phyloP scores from a whole-genome alignment of 2,329 filamentous ascomycete genomes.

The Cercospora zeae-maydis region DNA sequence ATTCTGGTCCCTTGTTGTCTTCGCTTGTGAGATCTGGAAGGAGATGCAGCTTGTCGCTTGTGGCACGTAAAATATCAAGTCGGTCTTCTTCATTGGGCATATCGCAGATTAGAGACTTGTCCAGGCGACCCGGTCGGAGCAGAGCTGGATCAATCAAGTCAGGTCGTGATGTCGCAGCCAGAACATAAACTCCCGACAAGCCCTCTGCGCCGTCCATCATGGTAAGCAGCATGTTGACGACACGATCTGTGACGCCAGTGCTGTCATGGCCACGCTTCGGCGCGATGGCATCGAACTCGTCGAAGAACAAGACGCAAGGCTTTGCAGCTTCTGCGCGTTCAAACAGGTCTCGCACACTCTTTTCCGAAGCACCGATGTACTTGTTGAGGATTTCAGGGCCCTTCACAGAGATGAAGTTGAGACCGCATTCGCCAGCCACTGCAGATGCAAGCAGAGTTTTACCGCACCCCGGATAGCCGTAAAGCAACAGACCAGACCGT shows the following conservation, averaged over 20 bases:
- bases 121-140: conserved; percentile 82
- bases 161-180: conserved; percentile 88
- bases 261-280: conserved; percentile 96
- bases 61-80: conserved; percentile 79
- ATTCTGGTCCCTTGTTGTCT: conserved; percentile 22
- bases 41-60: conserved; percentile 77
- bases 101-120: conserved; percentile 89
- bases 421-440: conserved; percentile 93
- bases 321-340: conserved; percentile 85
- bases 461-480: conserved; percentile 92
- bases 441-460: conserved; percentile 94
- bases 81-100: conserved; percentile 78
- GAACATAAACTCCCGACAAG: conserved; percentile 87
- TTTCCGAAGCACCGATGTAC: conserved; percentile 96
- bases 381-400: conserved; percentile 98
- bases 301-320: conserved; percentile 95
- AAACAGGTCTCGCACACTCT: conserved; percentile 91
- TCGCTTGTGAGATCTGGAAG: conserved; percentile 58
- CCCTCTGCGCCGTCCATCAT: conserved; percentile 99
- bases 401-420: conserved; percentile 98
- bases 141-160: conserved; percentile 94
- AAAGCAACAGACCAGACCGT: conserved; percentile 85
- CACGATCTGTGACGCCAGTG: conserved; percentile 95
- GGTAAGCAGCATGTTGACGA: conserved; percentile 95
- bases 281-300: conserved; percentile 97